Evolutionary conservation across 1,284 basidiomycete genomes (phyloP).

Genomic region (Malassezia arunalokei): DNA sequence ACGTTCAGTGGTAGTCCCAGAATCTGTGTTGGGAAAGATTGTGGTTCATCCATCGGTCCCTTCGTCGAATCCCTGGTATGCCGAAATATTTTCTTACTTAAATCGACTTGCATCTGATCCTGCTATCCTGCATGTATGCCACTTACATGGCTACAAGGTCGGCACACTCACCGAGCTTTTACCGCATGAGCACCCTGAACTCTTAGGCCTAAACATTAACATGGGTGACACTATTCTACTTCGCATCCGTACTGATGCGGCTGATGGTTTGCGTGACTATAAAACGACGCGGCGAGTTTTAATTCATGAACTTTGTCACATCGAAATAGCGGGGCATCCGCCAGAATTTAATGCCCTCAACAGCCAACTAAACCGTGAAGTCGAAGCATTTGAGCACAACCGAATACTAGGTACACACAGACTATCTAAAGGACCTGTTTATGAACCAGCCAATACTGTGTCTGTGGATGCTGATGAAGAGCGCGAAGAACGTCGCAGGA

Average conservation of each 20-base stretch:
- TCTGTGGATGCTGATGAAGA: neutral
- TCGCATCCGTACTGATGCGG: conserved; percentile 34
- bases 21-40: conserved; percentile 22
- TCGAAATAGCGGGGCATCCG: conserved; percentile 31
- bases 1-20: conserved; percentile 2
- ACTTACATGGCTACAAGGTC: conserved; percentile 23
- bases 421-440: neutral
- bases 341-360: conserved; percentile 40
- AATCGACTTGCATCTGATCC: conserved; percentile 24
- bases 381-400: conserved; percentile 24
- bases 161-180: conserved; percentile 34
- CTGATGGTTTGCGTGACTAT: conserved; percentile 36
- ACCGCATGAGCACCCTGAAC: conserved; percentile 31
- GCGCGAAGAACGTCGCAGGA: conserved; percentile 10
- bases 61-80: conserved; percentile 13
- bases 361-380: conserved; percentile 33
- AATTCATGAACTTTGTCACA: conserved; percentile 40
- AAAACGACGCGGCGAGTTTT: conserved; percentile 32
- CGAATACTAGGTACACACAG: neutral
- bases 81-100: conserved; percentile 21
- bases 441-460: neutral
- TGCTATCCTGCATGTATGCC: conserved; percentile 35
- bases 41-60: conserved; percentile 22
- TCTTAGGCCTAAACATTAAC: conserved; percentile 39
- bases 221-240: conserved; percentile 30